These are phyloP conservation scores for Bullera alba DNA, from an alignment of 768 basidiomycete genomes.

Conservation along the genomic window DNA sequence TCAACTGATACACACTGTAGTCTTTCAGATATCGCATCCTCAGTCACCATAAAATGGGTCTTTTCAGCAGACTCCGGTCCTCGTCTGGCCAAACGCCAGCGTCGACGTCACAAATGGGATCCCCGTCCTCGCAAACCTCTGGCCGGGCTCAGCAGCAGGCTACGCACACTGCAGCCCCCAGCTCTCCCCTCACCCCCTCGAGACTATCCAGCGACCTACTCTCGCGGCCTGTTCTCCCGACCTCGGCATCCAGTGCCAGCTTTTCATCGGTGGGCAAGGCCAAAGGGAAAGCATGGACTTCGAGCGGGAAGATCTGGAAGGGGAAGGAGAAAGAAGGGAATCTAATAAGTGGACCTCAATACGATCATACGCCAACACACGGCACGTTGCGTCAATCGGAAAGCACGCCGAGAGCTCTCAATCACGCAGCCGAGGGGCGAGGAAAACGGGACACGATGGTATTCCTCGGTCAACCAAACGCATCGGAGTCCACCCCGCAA, in stretches of 20 bases:
- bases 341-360: not conserved
- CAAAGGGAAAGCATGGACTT: not conserved
- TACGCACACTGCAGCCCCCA: too few species aligned
- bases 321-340: not conserved
- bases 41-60: too few species aligned
- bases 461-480: not conserved
- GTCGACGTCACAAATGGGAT: too few species aligned
- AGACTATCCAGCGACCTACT: not conserved
- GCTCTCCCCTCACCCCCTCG: not conserved
- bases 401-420: not conserved
- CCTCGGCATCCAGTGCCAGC: conserved; percentile 5
- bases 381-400: not conserved
- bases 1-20: too few species aligned
- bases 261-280: conserved; percentile 3
- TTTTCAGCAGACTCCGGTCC: too few species aligned
- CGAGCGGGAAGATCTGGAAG: conserved; percentile 4
- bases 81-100: too few species aligned
- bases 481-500: not conserved
- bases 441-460: not conserved
- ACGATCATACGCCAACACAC: not conserved
- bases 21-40: too few species aligned
- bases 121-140: too few species aligned
- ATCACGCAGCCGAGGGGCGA: not conserved
- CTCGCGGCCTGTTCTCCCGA: conserved; percentile 6
- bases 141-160: too few species aligned